A percentile compares a stretch with the other conserved stretches of the same genome.
phyloP scores from a whole-genome alignment of 192 early-diverging fungal species.

The Backusella macrospora region DNA sequence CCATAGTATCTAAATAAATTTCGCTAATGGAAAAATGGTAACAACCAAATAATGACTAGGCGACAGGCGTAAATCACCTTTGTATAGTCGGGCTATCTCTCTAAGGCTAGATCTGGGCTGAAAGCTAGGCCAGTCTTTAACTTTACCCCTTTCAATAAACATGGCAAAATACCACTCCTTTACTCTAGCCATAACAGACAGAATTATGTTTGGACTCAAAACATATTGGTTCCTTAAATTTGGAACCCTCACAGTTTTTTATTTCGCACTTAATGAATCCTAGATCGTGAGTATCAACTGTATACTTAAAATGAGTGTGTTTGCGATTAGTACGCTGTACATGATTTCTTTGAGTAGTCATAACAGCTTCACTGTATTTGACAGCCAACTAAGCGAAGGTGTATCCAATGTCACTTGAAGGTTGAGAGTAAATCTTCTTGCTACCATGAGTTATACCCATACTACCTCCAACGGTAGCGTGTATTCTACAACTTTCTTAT shows the following conservation, averaged over 20 bases:
- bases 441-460: conserved; percentile 98
- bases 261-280: conserved; percentile 88
- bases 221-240: conserved; percentile 65
- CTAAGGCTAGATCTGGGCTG: conserved; percentile 75
- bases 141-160: conserved; percentile 88
- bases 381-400: conserved; percentile 73
- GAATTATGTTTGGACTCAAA: conserved; percentile 84
- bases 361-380: conserved; percentile 83
- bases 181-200: conserved; percentile 91
- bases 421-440: conserved; percentile 90
- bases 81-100: conserved; percentile 71
- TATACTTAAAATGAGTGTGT: conserved; percentile 96
- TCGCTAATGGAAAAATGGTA: conserved; percentile 72
- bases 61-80: conserved; percentile 80
- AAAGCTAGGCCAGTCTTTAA: conserved; percentile 75
- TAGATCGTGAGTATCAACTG: conserved; percentile 89
- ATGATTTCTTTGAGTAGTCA: conserved; percentile 88
- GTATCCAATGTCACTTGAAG: conserved; percentile 78
- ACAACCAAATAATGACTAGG: conserved; percentile 91
- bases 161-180: conserved; percentile 81
- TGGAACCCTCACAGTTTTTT: conserved; percentile 75
- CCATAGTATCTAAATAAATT: conserved; percentile 85
- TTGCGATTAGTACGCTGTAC: conserved; percentile 96
- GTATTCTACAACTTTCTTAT: conserved; percentile 79
- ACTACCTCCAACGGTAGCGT: conserved; percentile 89